These are phyloP conservation scores for Irpex sp. DNA, from an alignment of 1,284 basidiomycete species.

Conservation along the genomic window DNA sequence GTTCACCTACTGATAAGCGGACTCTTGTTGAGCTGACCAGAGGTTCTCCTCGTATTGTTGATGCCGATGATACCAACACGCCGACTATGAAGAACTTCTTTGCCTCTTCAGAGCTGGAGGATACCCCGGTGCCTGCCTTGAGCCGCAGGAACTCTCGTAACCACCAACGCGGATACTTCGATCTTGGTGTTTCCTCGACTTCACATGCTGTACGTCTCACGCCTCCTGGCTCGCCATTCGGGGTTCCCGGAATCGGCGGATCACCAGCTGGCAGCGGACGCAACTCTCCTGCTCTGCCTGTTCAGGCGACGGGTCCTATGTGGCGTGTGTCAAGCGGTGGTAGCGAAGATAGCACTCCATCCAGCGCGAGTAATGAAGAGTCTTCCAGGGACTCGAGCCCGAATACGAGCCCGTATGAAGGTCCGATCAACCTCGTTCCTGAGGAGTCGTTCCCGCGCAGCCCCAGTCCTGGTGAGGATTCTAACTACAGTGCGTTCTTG, in stretches of 20 bases:
- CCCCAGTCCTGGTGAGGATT: slow-evolving; percentile 19
- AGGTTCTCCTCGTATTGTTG: slow-evolving; percentile 25
- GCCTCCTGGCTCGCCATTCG: slow-evolving; percentile 23
- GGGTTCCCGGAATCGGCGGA: neutral
- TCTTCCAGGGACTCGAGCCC: slow-evolving; percentile 31
- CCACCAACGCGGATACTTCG: slow-evolving; percentile 29
- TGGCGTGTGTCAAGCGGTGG: slow-evolving; percentile 30
- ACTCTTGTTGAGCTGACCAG: slow-evolving; percentile 16
- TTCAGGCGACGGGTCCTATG: slow-evolving; percentile 2
- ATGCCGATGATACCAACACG: slow-evolving; percentile 17
- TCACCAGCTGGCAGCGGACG: slow-evolving; percentile 11
- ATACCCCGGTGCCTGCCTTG: slow-evolving; percentile 20
- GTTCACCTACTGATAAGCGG: slow-evolving; percentile 35
- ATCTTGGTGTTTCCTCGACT: slow-evolving; percentile 17
- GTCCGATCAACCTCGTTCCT: slow-evolving; percentile 1
- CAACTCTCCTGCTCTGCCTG: slow-evolving; percentile 1
- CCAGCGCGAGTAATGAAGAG: slow-evolving; percentile 33
- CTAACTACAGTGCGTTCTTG: slow-evolving; percentile 57
- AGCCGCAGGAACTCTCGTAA: slow-evolving; percentile 16
- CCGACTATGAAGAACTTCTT: slow-evolving; percentile 7
- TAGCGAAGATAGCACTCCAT: slow-evolving; percentile 57
- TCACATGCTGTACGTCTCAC: slow-evolving; percentile 16
- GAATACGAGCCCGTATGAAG: slow-evolving; percentile 15
- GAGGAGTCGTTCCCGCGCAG: slow-evolving; percentile 6
- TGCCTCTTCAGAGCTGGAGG: slow-evolving; percentile 17